Percentiles rank a stretch among this genome's conserved stretches.
These are phyloP conservation scores for Pichia norvegensis DNA, from an alignment of 1,139 yeast species.

Conservation along the genomic window DNA sequence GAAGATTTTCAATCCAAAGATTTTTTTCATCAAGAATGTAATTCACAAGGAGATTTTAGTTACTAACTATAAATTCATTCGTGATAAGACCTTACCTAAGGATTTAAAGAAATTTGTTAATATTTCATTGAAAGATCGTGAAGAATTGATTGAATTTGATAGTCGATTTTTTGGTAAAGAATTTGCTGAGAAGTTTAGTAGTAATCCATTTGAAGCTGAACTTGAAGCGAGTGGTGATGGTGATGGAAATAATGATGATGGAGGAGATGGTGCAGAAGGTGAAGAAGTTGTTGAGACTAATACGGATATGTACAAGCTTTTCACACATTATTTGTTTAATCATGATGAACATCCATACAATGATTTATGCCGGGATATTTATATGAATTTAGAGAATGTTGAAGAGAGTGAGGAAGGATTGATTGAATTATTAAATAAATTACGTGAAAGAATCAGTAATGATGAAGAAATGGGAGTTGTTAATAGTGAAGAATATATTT, in stretches of 20 bases:
- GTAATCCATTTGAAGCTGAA: slow-evolving; percentile 16
- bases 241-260: background rate
- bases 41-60: slow-evolving; percentile 79
- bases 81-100: slow-evolving; percentile 61
- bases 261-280: background rate
- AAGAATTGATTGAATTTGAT: slow-evolving; percentile 25
- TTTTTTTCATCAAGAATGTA: slow-evolving; percentile 67
- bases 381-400: slow-evolving; percentile 27
- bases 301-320: slow-evolving; percentile 15
- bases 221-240: slow-evolving; percentile 13
- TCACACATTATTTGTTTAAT: slow-evolving; percentile 27
- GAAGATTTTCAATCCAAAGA: slow-evolving; percentile 58
- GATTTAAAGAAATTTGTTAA: slow-evolving; percentile 65
- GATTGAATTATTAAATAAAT: slow-evolving; percentile 20
- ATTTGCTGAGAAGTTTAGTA: slow-evolving; percentile 16
- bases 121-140: slow-evolving; percentile 33
- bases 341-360: slow-evolving; percentile 27
- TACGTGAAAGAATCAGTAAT: slow-evolving; percentile 25
- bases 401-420: slow-evolving; percentile 24
- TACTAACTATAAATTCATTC: slow-evolving; percentile 58
- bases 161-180: slow-evolving; percentile 26
- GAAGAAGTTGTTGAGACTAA: slow-evolving; percentile 13
- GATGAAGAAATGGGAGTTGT: slow-evolving; percentile 24
- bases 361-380: slow-evolving; percentile 26
- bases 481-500: slow-evolving; percentile 39